Percentiles rank a stretch among this genome's conserved stretches.
Conservation (phyloP, 495 filamentous ascomycete species). For the Trichoderma asperelloides region DNA sequence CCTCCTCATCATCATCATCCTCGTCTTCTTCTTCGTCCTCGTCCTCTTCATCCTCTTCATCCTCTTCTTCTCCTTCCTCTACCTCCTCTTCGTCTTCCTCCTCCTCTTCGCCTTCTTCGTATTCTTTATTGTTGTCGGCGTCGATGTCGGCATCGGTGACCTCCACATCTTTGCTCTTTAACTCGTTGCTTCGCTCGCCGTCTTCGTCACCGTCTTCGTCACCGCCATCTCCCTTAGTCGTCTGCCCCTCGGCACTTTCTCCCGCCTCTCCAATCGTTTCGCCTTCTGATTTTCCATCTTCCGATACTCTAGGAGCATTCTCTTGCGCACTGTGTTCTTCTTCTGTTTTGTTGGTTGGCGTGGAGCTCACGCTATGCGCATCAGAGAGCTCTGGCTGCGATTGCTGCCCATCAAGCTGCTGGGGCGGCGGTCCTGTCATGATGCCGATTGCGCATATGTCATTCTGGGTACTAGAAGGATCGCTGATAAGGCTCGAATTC, state of each 20-base stretch:
- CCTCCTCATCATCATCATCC: conserved; percentile 57
- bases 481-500: neutral
- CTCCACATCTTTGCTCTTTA: neutral
- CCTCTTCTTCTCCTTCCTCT: conserved; percentile 13
- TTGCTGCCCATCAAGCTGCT: neutral
- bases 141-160: neutral
- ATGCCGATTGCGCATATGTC: neutral
- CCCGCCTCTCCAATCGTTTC: neutral
- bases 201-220: conserved; percentile 3
- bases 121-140: neutral
- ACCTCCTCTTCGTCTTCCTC: conserved; percentile 10
- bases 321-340: neutral
- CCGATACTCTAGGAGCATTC: too few relatives aligned
- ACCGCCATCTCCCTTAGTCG: neutral
- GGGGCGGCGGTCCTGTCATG: conserved; percentile 10
- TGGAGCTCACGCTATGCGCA: neutral
- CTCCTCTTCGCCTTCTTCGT: neutral
- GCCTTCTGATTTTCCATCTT: neutral
- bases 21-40: conserved; percentile 37
- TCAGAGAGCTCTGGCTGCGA: neutral
- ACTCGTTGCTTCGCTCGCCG: neutral
- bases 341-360: neutral
- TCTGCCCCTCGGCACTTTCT: neutral
- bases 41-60: conserved; percentile 19
- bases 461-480: neutral